Evolutionary conservation across 257 asterid species (phyloP), one percentile per base, ranked within the genome.

Genomic region (Euphrasia confusa): DNA sequence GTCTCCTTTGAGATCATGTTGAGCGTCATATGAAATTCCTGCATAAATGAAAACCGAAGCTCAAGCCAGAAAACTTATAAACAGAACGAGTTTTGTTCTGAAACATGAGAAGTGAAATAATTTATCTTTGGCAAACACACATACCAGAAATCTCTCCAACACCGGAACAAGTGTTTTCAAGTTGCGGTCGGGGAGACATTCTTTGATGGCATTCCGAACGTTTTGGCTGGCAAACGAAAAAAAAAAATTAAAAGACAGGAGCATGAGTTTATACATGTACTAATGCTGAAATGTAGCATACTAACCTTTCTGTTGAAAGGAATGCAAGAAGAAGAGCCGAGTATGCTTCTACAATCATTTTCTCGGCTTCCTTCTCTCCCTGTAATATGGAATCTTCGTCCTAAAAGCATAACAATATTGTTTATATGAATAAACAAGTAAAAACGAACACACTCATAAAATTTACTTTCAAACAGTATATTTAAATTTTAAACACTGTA

Each of bases 251-350:
- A 28, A 47, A 32, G 13, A 45, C 1, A 49, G 62, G 44, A 74
- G 67, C 56, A 40, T 37, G 27, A 1, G 11, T 14, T 45, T 42
- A 69, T 54, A 30, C 3, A 68, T 13, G 56, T 54, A 26, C 10
- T 7, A 45, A 13, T 27, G 10, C 44, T 28, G 45, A 4, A 74
- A 28, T 18, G 10, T 5, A 53, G 11, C 9, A 10, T 24, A 67
- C 67, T 57, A 63, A 93, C 99, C 99, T 85, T 67, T 87, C 96
- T 2, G 91, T 89, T 21, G 99, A 93, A 77, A 93, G 97, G 71
- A 93, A 89, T 50, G 97, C 99, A 40, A 93, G 90, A 69, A 93
- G 95, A 70, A 93, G 96, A 73, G 99, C 99, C 32, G 97, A 74
- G 75, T 89, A 89, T 59, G 95, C 99, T 85, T 93, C 99, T 28